Conservation (phyloP, 495 filamentous ascomycete species). For the Articulospora tetracladia region DNA sequence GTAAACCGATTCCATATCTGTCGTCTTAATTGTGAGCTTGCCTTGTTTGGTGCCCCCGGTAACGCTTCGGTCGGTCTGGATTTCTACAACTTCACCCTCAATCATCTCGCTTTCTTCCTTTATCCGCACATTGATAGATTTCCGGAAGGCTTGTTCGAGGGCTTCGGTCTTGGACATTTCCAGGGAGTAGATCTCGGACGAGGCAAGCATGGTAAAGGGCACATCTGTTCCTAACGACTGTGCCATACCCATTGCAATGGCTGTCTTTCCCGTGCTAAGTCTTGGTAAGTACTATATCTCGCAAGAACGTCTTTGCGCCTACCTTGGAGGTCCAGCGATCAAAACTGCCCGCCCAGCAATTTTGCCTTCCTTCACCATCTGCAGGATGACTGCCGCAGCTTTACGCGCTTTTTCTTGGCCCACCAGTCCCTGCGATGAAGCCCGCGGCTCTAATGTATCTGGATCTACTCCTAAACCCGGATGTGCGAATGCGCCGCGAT, state of each 20-base stretch:
- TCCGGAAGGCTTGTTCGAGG: conserved; percentile 94
- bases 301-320: conserved; percentile 9
- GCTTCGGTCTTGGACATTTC: conserved; percentile 99
- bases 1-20: conserved; percentile 99
- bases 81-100: conserved; percentile 98
- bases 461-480: conserved; percentile 89
- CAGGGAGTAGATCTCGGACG: conserved; percentile 94
- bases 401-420: conserved; percentile 96
- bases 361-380: conserved; percentile 98
- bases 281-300: not conserved
- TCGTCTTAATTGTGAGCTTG: conserved; percentile 98
- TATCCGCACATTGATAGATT: conserved; percentile 93
- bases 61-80: conserved; percentile 96
- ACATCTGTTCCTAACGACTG: conserved; percentile 91
- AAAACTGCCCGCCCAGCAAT: conserved; percentile 94
- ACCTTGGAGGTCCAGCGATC: conserved; percentile 90
- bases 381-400: conserved; percentile 89
- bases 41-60: conserved; percentile 96
- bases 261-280: conserved; percentile 87
- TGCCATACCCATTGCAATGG: conserved; percentile 98
- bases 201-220: conserved; percentile 92
- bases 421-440: conserved; percentile 91
- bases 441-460: conserved; percentile 82
- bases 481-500: conserved; percentile 99
- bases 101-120: conserved; percentile 99